Percentiles rank a stretch among this genome's conserved stretches.
phyloP scores from a whole-genome alignment of 371 early-diverging fungal genomes.

The Lichtheimia ramosa region DNA sequence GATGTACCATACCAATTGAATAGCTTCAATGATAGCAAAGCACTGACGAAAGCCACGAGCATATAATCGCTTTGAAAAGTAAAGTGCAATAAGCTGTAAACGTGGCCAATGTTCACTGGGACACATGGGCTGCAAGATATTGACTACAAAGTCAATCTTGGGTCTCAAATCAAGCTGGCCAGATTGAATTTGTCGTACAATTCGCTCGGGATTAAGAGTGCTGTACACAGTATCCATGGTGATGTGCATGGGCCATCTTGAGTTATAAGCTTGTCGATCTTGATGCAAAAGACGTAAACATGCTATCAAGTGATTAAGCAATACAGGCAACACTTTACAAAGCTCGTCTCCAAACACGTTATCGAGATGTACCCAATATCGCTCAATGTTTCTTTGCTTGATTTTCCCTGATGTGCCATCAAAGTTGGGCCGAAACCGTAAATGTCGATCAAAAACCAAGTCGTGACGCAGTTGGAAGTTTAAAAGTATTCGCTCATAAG shows the following conservation, averaged over 20 bases:
- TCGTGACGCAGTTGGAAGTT: constrained; percentile 79
- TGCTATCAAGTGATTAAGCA: constrained; percentile 59
- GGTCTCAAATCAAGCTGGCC: constrained; percentile 47
- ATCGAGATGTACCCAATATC: constrained; percentile 64
- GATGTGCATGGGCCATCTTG: constrained; percentile 20
- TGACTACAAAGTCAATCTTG: constrained; percentile 56
- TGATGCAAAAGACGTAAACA: constrained; percentile 61
- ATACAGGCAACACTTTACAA: constrained; percentile 11
- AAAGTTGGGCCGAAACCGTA: constrained; percentile 74
- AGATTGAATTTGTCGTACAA: constrained; percentile 46
- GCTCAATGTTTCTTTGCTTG: constrained; percentile 44
- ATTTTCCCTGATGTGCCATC: constrained; percentile 58
- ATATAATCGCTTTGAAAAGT: constrained; percentile 38
- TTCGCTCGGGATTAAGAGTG: constrained; percentile 36
- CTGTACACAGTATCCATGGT: constrained; percentile 10
- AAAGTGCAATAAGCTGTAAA: constrained; percentile 14
- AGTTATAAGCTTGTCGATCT: neutral
- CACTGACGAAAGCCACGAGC: constrained; percentile 55
- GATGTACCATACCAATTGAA: constrained; percentile 61
- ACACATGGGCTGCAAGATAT: constrained; percentile 55
- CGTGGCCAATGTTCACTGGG: constrained; percentile 28
- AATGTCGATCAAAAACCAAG: constrained; percentile 70
- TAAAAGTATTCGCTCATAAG: constrained; percentile 63
- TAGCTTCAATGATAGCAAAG: constrained; percentile 70
- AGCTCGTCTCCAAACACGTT: constrained; percentile 12